phyloP scores from a whole-genome alignment of 1,284 basidiomycete species.

The Ceratobasidium sp. region DNA sequence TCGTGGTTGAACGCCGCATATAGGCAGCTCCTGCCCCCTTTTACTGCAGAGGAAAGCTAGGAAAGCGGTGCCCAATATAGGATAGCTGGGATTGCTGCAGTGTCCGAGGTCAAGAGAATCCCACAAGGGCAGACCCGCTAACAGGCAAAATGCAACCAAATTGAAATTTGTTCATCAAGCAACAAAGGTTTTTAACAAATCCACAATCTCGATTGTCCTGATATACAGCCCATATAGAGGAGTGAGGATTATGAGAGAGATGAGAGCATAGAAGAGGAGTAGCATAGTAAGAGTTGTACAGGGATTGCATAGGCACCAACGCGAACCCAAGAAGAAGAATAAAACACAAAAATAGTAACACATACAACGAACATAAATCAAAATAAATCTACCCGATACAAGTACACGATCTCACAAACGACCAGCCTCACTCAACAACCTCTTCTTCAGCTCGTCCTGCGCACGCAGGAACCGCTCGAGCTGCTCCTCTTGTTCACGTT shows the following conservation, averaged over 20 bases:
- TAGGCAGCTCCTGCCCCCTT: too few species aligned
- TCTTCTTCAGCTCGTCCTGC: slow-evolving; percentile 36
- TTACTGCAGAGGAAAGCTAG: too few species aligned
- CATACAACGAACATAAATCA: slow-evolving; percentile 8
- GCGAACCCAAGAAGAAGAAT: neutral
- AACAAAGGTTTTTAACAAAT: neutral
- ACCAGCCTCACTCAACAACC: slow-evolving; percentile 11
- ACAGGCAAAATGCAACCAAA: too few species aligned
- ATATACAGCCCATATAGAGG: slow-evolving; percentile 14
- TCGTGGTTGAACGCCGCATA: too few species aligned
- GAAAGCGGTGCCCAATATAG: too few species aligned
- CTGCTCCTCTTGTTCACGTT: slow-evolving; percentile 42
- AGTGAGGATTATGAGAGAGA: neutral
- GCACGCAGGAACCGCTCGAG: slow-evolving; percentile 34
- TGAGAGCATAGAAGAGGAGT: neutral
- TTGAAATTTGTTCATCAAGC: too few species aligned
- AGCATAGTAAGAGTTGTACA: slow-evolving; percentile 15
- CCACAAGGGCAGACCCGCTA: too few species aligned
- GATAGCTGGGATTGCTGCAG: too few species aligned
- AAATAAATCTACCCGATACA: slow-evolving; percentile 2
- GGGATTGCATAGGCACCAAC: neutral
- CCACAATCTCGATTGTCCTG: slow-evolving; percentile 24
- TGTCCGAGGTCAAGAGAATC: too few species aligned
- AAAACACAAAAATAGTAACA: neutral
- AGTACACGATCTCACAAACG: too few species aligned